phyloP scores from a whole-genome alignment of 257 asterid genomes.

The Lantana camara region DNA sequence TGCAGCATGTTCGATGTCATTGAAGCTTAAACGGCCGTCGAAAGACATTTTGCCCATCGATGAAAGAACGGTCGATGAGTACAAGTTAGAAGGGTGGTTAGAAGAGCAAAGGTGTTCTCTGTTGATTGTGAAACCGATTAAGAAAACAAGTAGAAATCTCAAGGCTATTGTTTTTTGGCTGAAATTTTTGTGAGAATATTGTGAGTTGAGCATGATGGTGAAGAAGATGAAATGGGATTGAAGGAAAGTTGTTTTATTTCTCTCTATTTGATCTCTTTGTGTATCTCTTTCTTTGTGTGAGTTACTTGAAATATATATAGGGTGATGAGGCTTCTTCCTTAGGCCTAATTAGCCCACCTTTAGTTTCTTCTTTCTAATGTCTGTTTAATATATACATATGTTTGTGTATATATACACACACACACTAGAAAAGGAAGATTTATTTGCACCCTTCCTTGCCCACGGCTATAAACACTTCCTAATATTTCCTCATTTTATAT shows the following conservation, averaged over 20 bases:
- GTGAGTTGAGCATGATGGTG: constrained; percentile 29
- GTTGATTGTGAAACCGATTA: constrained; percentile 46
- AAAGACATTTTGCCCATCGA: constrained; percentile 33
- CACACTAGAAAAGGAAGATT: no score
- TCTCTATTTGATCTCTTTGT: neutral
- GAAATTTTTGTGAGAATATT: constrained; percentile 28
- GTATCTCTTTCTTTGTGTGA: no score
- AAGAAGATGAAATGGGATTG: neutral
- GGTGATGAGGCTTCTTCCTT: no score
- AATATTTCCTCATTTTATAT: no score
- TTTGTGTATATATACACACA: no score
- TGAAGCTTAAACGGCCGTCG: constrained; percentile 61
- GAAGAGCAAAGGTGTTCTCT: constrained; percentile 35
- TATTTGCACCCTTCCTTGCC: no score
- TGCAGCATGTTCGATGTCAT: constrained; percentile 48
- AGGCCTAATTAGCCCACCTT: no score
- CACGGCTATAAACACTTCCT: no score
- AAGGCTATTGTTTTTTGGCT: constrained; percentile 41
- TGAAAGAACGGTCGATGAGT: constrained; percentile 27
- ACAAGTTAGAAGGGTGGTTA: constrained; percentile 34
- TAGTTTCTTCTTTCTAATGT: no score
- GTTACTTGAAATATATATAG: constrained; percentile 9
- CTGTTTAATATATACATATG: no score
- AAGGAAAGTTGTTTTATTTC: neutral
- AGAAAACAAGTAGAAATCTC: constrained; percentile 34